These are phyloP conservation scores for Trichophyton benhamiae DNA, from an alignment of 2,329 filamentous ascomycete genomes.

Conservation along the genomic window DNA sequence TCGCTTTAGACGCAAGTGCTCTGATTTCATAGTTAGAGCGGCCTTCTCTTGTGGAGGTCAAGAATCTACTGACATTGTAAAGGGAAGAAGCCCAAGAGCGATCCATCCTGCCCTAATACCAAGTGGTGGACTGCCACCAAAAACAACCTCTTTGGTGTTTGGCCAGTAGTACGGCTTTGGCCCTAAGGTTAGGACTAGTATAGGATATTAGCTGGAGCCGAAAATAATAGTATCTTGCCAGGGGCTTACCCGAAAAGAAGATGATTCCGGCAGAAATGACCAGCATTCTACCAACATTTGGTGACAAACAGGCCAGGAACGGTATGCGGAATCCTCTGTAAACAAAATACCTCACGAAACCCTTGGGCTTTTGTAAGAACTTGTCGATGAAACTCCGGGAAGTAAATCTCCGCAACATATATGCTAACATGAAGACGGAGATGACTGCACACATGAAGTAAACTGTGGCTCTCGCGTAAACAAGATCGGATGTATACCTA, in stretches of 20 bases:
- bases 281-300: background rate
- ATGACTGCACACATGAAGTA: slow-evolving; percentile 43
- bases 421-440: slow-evolving; percentile 35
- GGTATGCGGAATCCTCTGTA: background rate
- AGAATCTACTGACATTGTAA: slow-evolving; percentile 32
- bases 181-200: slow-evolving; percentile 35
- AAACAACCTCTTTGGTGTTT: slow-evolving; percentile 28
- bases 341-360: background rate
- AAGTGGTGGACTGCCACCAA: slow-evolving; percentile 42
- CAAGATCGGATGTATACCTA: slow-evolving; percentile 45
- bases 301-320: background rate
- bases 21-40: background rate
- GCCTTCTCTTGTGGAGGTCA: background rate
- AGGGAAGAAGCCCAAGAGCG: slow-evolving; percentile 41
- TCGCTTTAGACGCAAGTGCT: slow-evolving; percentile 33
- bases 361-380: background rate
- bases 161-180: slow-evolving; percentile 48
- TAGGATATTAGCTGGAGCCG: background rate
- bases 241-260: background rate
- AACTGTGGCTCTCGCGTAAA: slow-evolving; percentile 41
- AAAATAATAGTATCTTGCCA: background rate
- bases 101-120: slow-evolving; percentile 43
- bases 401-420: slow-evolving; percentile 18
- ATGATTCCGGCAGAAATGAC: background rate
- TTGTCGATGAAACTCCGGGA: background rate